Conservation (phyloP, 306 rosid genomes). For the Dicorynia guianensis region DNA sequence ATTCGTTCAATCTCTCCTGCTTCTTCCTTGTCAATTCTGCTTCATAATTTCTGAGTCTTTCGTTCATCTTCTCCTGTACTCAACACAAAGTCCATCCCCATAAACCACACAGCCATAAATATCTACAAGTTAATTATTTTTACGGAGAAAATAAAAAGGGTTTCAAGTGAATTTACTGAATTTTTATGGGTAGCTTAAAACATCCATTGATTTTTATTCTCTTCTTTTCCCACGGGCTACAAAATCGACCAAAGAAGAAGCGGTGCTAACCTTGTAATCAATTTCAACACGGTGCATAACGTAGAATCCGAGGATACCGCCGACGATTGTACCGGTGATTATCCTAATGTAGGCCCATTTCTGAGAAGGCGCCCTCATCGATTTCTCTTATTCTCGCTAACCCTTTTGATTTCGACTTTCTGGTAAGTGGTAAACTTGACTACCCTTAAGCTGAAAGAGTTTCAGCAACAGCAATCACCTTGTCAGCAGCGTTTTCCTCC, state of each 20-base stretch:
- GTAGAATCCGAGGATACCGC: conserved; percentile 87
- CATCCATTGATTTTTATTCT: background rate
- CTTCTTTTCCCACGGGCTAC: background rate
- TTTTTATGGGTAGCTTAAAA: background rate
- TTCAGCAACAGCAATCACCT: too few species aligned
- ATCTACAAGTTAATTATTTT: background rate
- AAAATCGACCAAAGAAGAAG: background rate
- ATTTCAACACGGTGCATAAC: conserved; percentile 80
- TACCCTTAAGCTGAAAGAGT: too few species aligned
- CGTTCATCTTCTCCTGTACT: conserved; percentile 78
- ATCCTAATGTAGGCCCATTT: conserved; percentile 81
- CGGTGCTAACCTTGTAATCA: conserved; percentile 65
- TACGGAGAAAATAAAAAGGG: conserved; percentile 12
- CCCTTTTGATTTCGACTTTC: background rate
- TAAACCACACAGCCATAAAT: background rate
- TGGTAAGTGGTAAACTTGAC: background rate
- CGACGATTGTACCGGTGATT: conserved; percentile 72
- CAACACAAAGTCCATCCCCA: conserved; percentile 20
- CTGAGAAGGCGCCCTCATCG: conserved; percentile 47
- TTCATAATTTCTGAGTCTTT: conserved; percentile 68
- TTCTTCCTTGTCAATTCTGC: conserved; percentile 65
- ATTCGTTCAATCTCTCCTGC: conserved; percentile 59
- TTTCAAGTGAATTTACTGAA: background rate
- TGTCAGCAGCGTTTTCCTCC: too few species aligned
- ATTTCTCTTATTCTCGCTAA: conserved; percentile 1